Evolutionary conservation across 75 land plant genomes (phyloP), one percentile per base, ranked within the genome.

Genomic region (Ceratopteris richardii): DNA sequence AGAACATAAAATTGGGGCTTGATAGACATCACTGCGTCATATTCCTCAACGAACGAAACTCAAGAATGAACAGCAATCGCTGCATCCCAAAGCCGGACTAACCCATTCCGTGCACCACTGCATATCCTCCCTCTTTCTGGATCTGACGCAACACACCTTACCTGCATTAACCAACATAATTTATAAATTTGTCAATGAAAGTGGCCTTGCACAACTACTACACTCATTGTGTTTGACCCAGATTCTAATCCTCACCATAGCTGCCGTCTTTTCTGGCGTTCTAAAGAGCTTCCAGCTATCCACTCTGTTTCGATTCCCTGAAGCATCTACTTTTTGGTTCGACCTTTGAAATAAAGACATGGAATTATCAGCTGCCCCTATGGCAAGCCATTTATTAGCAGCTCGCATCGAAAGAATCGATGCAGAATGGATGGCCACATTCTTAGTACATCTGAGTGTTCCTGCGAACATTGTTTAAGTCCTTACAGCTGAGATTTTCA

Each of bases 61-160:
- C 37, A 33, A 14, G 12, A 46, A 60, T 60, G 79, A 27, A 79
- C 82, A 65, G 79, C 82, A 51, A 81, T 86, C 13, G 81, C 83
- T 24, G 99, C 94, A 51, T 95, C 99, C 99, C 99, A 95, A 0
- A 95, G 80, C 56, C 99, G 76, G 42, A 95, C 86, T 56, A 90
- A 68, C 33, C 99, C 99, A 67, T 95, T 90, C 9, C 99, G 85
- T 17, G 85, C 99, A 25, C 99, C 99, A 73, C 84, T 95, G 75
- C 92, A 90, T 25, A 95, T 84, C 56, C 99, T 80, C 44, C 95
- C 95, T 65, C 88, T 77, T 52, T 95, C 99, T 36, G 82, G 85
- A 71, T 95, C 99, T 22, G 84, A 82, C 42, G 86, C 86, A 29
- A 78, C 80, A 70, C 97, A 84, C 30, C 99, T 71, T 28, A 90